A percentile compares a stretch with the other conserved stretches of the same genome.
Evolutionary conservation across 345 rosid genomes (phyloP).

Genomic region (Gossypium herbaceum): DNA sequence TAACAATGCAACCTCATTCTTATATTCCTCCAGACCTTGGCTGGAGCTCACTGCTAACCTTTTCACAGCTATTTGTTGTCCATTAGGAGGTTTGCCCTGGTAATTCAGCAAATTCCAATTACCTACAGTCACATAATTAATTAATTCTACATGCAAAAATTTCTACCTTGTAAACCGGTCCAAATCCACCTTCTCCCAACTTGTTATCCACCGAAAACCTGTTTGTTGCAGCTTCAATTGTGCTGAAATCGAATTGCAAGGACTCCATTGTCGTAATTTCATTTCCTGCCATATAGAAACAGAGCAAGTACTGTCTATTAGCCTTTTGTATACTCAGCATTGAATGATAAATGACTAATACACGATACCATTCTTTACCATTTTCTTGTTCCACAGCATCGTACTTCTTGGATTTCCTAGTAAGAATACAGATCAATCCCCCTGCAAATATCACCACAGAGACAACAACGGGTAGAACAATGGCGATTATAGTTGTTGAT

Average conservation of each 20-base stretch:
- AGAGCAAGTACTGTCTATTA: background rate
- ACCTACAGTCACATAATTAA: background rate
- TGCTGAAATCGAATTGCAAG: slow-evolving; percentile 14
- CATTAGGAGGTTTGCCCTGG: slow-evolving; percentile 23
- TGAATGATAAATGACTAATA: background rate
- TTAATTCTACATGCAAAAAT: background rate
- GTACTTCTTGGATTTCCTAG: slow-evolving; percentile 12
- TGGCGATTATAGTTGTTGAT: slow-evolving; percentile 10
- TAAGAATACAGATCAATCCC: slow-evolving; percentile 1
- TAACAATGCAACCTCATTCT: slow-evolving; percentile 30
- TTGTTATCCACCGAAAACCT: slow-evolving; percentile 22
- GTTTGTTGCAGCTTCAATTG: slow-evolving; percentile 21
- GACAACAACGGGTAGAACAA: slow-evolving; percentile 13
- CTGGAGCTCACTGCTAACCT: slow-evolving; percentile 21
- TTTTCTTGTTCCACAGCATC: slow-evolving; percentile 9
- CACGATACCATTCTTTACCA: slow-evolving; percentile 4
- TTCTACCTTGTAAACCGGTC: slow-evolving; percentile 31
- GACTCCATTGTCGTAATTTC: slow-evolving; percentile 14
- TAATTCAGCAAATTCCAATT: background rate
- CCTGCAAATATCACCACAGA: slow-evolving; percentile 3
- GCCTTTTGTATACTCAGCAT: background rate
- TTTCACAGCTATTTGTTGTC: slow-evolving; percentile 32
- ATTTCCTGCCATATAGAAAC: background rate
- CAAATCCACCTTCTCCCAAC: slow-evolving; percentile 40
- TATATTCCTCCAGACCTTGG: slow-evolving; percentile 33